A percentile compares a stretch with the other conserved stretches of the same genome.
These are phyloP conservation scores for Rhytidiadelphus loreus DNA, from an alignment of 225 moss, liverwort and hornwort genomes.

Conservation along the genomic window DNA sequence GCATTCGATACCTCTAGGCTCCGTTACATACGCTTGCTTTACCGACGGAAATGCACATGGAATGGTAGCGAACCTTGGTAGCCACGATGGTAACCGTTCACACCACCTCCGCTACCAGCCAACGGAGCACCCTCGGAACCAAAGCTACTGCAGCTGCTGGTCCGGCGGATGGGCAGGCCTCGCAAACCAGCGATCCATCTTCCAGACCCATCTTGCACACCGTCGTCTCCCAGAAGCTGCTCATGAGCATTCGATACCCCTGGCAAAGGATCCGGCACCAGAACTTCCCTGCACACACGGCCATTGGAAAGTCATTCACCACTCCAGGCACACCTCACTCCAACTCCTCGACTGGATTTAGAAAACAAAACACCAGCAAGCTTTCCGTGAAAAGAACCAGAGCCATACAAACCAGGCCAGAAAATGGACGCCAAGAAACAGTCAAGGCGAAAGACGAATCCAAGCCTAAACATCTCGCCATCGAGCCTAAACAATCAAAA, in stretches of 20 bases:
- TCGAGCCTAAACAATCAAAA: no score
- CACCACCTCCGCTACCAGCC: conserved; percentile 22
- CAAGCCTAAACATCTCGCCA: not conserved
- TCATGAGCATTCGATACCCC: conserved; percentile 42
- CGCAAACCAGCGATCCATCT: conserved; percentile 39
- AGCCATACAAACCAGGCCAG: not conserved
- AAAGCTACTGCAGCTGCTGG: conserved; percentile 76
- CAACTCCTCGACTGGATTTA: not conserved
- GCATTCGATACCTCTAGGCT: not conserved
- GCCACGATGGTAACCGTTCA: conserved; percentile 76
- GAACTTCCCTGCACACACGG: conserved; percentile 47
- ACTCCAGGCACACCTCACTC: not conserved
- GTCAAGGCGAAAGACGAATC: not conserved
- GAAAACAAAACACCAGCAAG: not conserved
- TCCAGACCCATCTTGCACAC: conserved; percentile 40
- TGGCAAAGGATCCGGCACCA: conserved; percentile 46
- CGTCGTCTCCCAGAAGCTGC: conserved; percentile 64
- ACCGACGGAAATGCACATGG: not conserved
- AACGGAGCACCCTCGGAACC: conserved; percentile 70
- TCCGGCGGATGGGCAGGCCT: conserved; percentile 47
- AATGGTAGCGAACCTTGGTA: conserved; percentile 61
- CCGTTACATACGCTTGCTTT: not conserved
- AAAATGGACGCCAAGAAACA: not conserved
- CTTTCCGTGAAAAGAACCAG: not conserved
- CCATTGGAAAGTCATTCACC: not conserved